phyloP scores from a whole-genome alignment of 352 stramenopile genomes.

The Phytophthora hibernalis region DNA sequence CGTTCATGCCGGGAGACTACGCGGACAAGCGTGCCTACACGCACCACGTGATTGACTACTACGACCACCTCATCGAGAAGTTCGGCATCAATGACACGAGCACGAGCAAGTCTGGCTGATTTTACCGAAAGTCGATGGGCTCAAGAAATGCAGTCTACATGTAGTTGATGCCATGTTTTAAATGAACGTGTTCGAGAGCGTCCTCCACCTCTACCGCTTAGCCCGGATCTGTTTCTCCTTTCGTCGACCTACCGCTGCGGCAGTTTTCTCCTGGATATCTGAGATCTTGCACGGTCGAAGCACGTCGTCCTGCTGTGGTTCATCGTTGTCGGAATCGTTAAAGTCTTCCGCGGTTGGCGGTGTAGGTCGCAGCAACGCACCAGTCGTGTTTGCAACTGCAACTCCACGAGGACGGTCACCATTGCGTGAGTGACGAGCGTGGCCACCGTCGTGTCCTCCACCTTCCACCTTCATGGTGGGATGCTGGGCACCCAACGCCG shows the following conservation, averaged over 20 bases:
- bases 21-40: constrained; percentile 82
- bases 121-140: background rate
- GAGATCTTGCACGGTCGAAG: constrained; percentile 76
- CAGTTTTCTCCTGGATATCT: constrained; percentile 85
- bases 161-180: background rate
- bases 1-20: constrained; percentile 88
- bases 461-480: constrained; percentile 42
- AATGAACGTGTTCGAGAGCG: background rate
- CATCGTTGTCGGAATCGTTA: constrained; percentile 75
- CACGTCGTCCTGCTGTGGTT: constrained; percentile 61
- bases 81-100: constrained; percentile 64
- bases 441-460: constrained; percentile 35
- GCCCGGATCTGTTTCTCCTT: constrained; percentile 75
- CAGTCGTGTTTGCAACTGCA: constrained; percentile 14
- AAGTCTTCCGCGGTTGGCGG: constrained; percentile 78
- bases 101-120: constrained; percentile 39
- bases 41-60: constrained; percentile 88
- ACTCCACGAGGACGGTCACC: constrained; percentile 30
- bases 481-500: constrained; percentile 32
- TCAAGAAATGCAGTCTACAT: background rate
- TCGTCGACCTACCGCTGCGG: constrained; percentile 58
- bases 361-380: constrained; percentile 51
- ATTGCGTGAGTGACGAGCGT: constrained; percentile 30
- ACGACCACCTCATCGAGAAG: constrained; percentile 76
- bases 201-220: constrained; percentile 43